phyloP scores from a whole-genome alignment of 2,329 filamentous ascomycete genomes.

The Hymenoscyphus infarciens region DNA sequence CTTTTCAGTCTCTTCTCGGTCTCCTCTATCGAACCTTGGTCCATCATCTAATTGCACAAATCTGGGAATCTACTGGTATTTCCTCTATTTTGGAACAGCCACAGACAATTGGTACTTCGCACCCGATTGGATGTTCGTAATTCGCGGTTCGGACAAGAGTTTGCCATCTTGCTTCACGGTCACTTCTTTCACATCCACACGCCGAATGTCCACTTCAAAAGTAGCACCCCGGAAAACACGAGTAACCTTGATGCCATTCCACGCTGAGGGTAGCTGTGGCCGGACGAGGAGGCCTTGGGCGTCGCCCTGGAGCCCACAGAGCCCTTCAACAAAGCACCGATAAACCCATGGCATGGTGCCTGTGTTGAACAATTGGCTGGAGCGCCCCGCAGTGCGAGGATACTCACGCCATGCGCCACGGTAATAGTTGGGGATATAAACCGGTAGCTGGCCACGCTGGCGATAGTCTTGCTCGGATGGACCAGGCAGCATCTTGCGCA shows the following conservation, averaged over 20 bases:
- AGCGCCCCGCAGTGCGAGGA: conserved; percentile 51
- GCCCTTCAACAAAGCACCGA: conserved; percentile 51
- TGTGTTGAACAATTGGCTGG: conserved; percentile 56
- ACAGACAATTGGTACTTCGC: conserved; percentile 45
- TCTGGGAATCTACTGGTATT: neutral
- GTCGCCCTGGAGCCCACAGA: conserved; percentile 52
- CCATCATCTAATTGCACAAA: neutral
- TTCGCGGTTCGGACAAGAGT: conserved; percentile 39
- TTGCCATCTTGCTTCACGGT: conserved; percentile 40
- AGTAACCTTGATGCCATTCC: conserved; percentile 46
- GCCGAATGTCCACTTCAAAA: conserved; percentile 42
- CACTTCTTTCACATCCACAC: conserved; percentile 40
- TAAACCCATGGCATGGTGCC: conserved; percentile 56
- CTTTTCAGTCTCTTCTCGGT: neutral
- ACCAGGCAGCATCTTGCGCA: conserved; percentile 53
- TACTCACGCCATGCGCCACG: conserved; percentile 47
- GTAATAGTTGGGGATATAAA: conserved; percentile 59
- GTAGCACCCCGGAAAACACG: conserved; percentile 49
- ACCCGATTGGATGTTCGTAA: conserved; percentile 43
- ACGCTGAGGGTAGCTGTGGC: conserved; percentile 49
- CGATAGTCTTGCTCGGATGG: conserved; percentile 48
- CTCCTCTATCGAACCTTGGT: neutral
- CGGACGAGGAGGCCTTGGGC: conserved; percentile 44
- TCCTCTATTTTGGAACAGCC: conserved; percentile 26
- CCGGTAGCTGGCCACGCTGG: conserved; percentile 52